Base-by-base conservation (phyloP, 2,329 filamentous ascomycete species). In the Pseudogymnoascus sp. region DNA sequence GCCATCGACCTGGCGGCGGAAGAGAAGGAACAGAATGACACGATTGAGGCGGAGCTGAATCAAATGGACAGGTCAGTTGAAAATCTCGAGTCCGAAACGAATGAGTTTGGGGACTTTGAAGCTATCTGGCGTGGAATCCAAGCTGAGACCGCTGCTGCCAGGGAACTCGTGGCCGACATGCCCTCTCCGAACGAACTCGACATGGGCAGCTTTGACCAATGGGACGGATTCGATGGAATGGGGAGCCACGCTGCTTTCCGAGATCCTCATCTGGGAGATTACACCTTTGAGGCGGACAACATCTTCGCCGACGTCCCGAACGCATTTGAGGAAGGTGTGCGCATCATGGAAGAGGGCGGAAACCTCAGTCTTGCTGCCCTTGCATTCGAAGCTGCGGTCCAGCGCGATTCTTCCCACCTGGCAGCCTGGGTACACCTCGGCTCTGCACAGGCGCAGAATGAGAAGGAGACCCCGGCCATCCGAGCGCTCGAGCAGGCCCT, bases 401-500 rank as follows among this genome's bases (percentile, higher is more conserved):
- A 97, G 74, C 92, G 93, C 76, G 86, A 96, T 65, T 85, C 91
- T 0, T 81, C 88, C 62, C 93, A 97, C 73, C 86, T 93, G 38
- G 90, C 96, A 62, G 94, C 94, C 2, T 99, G 94, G 94, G 91
- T 92, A 8, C 88, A 92, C 70, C 84, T 99, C 33, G 94, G 94
- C 61, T 88, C 89, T 61, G 90, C 92, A 16, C 94, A 99, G 77
- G 94, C 94, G 19, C 94, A 99, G 74, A 99, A 99, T 75, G 94
- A 99, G 76, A 99, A 99, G 78, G 94, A 99, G 75, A 89, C 91
- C 7, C 93, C 94, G 0, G 94, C 94, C 2, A 97, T 99, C 67
- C 88, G 94, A 35, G 94, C 94, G 2, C 80, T 97, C 64, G 93
- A 97, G 75, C 90, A 94, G 73, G 92, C 93, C 0, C 78, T 97